phyloP scores from a whole-genome alignment of 139 green algal genomes.

The Auxenochlorella pyrenoidosa region DNA sequence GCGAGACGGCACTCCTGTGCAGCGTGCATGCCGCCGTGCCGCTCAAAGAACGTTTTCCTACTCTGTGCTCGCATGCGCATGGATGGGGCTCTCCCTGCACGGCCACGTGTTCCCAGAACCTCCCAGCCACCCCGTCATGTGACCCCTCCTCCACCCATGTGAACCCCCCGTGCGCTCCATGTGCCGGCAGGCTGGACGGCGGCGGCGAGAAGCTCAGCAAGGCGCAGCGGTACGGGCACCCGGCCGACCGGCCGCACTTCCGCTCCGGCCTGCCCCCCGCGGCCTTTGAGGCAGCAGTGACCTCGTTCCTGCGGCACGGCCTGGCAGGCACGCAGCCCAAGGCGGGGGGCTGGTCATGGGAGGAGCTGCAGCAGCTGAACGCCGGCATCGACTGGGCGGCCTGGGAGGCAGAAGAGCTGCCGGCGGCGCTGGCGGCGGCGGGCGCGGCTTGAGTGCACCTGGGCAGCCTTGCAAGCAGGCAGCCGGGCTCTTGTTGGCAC shows the following conservation, averaged over 20 bases:
- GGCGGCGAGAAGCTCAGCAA: conserved; percentile 52
- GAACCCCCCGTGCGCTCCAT: neutral
- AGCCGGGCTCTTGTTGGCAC: no score
- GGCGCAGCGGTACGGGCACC: conserved; percentile 59
- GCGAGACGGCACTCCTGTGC: no score
- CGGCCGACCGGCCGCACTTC: conserved; percentile 47
- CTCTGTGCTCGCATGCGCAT: no score
- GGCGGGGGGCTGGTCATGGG: conserved; percentile 63
- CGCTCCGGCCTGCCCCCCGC: conserved; percentile 44
- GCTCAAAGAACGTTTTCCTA: no score
- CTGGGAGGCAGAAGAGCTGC: conserved; percentile 10
- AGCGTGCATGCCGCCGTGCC: no score
- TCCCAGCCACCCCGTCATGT: no score
- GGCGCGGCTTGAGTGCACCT: neutral
- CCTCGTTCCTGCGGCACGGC: conserved; percentile 69
- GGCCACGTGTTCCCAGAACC: no score
- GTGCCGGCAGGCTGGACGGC: conserved; percentile 3
- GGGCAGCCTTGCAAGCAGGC: no score
- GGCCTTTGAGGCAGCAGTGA: conserved; percentile 57
- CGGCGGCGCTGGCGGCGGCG: neutral
- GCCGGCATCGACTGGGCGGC: conserved; percentile 49
- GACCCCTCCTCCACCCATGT: no score
- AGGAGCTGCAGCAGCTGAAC: conserved; percentile 64
- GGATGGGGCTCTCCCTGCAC: no score
- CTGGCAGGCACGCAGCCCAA: conserved; percentile 55